Evolutionary conservation across 129 eudicot species (phyloP), one percentile per base, ranked within the genome.

Genomic region (Rutidosis leptorrhynchoides): DNA sequence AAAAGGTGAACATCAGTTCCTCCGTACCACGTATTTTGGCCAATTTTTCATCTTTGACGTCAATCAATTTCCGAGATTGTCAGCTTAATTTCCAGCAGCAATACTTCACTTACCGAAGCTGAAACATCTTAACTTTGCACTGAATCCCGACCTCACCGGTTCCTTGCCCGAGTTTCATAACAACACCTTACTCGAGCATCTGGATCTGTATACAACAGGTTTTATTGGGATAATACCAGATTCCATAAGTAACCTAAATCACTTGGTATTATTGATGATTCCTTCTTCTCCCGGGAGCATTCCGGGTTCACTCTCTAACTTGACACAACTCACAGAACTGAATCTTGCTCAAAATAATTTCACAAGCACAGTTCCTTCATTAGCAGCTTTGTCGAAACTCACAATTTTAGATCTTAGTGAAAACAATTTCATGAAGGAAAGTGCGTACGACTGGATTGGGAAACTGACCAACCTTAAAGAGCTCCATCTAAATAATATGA

Each of bases 31-130:
- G n/a, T n/a, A n/a, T n/a, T n/a, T n/a, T n/a, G n/a, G n/a, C n/a
- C n/a, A n/a, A n/a, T n/a, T n/a, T n/a, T n/a, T n/a, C n/a, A n/a
- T n/a, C n/a, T n/a, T n/a, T n/a, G n/a, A n/a, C n/a, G n/a, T n/a
- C n/a, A n/a, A n/a, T n/a, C n/a, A n/a, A n/a, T n/a, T n/a, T n/a
- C n/a, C n/a, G 40, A 64, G n/a, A 20, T 22, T 72, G 70, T 62
- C 7, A 2, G 2, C 64, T 72, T n/a, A 33, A 52, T 65, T 77
- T 43, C 81, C 78, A 0, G 16, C 48, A 17, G 25, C 15, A 17
- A 66, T 80, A 23, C 55, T 80, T 49, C 63, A 54, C n/a, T 49
- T 80, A 21, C 75, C 75, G 1, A 63, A 56, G 29, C n/a, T 75
- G 15, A 30, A 23, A 55, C 12, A 52, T 80, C 67, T 80, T 70